phyloP scores from a whole-genome alignment of 2,329 filamentous ascomycete species.

The Cercospora brassicicola region DNA sequence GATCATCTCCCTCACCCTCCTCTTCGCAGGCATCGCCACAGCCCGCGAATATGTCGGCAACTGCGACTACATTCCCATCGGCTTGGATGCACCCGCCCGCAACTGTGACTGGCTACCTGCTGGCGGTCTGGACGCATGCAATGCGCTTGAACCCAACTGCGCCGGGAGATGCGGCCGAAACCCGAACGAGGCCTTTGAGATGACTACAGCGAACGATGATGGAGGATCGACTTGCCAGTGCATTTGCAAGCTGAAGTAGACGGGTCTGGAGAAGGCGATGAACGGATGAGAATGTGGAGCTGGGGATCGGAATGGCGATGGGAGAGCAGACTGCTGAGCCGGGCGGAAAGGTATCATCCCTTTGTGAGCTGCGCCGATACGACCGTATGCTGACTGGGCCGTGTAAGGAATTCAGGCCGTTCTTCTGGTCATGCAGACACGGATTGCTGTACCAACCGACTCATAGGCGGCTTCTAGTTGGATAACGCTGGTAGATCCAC shows the following conservation, averaged over 20 bases:
- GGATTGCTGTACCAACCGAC: neutral
- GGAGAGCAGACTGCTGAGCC: neutral
- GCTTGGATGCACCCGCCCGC: neutral
- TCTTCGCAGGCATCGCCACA: neutral
- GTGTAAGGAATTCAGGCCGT: too few relatives aligned
- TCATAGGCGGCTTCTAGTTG: too few relatives aligned
- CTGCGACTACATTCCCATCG: neutral
- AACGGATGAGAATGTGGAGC: accelerated
- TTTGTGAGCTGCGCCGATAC: neutral
- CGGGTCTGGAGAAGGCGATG: neutral
- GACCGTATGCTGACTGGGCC: neutral
- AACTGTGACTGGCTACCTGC: neutral
- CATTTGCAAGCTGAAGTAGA: neutral
- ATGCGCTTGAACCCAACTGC: neutral
- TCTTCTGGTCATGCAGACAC: neutral
- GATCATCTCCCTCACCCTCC: neutral
- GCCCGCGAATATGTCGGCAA: neutral
- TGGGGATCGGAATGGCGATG: neutral
- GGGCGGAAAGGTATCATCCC: neutral
- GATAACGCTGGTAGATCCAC: too few relatives aligned
- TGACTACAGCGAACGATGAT: neutral
- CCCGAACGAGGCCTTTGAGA: neutral
- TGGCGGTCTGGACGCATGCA: neutral
- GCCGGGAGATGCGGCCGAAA: neutral
- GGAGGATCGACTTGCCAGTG: neutral